Evolutionary conservation across 352 stramenopile genomes (phyloP).

Genomic region (Saprolegnia parasitica): DNA sequence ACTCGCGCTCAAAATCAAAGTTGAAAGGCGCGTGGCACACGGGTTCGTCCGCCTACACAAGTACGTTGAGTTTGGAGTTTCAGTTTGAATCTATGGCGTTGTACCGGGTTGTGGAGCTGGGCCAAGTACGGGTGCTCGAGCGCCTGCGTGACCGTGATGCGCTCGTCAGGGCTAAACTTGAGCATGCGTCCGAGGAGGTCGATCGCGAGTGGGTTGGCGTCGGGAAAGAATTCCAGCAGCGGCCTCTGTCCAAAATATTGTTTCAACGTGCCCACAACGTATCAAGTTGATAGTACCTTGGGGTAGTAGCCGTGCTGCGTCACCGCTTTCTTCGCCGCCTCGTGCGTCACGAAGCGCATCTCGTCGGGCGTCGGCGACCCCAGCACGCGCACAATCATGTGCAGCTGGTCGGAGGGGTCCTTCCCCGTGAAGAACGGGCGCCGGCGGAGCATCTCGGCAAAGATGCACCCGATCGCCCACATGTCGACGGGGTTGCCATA

Average conservation of each 20-base stretch:
- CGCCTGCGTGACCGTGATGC: slow-evolving; percentile 90
- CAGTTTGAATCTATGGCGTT: too few species aligned
- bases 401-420: slow-evolving; percentile 77
- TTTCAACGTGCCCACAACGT: too few species aligned
- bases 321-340: slow-evolving; percentile 78
- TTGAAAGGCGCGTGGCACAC: slow-evolving; percentile 71
- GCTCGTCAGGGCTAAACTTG: slow-evolving; percentile 90
- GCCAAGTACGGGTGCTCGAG: slow-evolving; percentile 86
- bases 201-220: slow-evolving; percentile 71
- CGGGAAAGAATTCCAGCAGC: slow-evolving; percentile 79
- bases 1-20: slow-evolving; percentile 84
- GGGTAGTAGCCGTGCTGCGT: slow-evolving; percentile 79
- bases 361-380: slow-evolving; percentile 93
- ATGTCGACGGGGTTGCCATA: slow-evolving; percentile 96
- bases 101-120: slow-evolving; percentile 87
- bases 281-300: slow-evolving; percentile 45
- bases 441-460: slow-evolving; percentile 97
- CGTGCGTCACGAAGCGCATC: slow-evolving; percentile 96
- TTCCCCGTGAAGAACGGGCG: slow-evolving; percentile 87
- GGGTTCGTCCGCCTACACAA: slow-evolving; percentile 76
- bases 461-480: slow-evolving; percentile 98
- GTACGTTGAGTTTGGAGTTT: background rate
- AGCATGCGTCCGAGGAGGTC: slow-evolving; percentile 90
- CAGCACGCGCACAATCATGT: slow-evolving; percentile 86
- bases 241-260: slow-evolving; percentile 57